Base-by-base conservation (phyloP, 441 rosid species). In the Mallotus japonicus region DNA sequence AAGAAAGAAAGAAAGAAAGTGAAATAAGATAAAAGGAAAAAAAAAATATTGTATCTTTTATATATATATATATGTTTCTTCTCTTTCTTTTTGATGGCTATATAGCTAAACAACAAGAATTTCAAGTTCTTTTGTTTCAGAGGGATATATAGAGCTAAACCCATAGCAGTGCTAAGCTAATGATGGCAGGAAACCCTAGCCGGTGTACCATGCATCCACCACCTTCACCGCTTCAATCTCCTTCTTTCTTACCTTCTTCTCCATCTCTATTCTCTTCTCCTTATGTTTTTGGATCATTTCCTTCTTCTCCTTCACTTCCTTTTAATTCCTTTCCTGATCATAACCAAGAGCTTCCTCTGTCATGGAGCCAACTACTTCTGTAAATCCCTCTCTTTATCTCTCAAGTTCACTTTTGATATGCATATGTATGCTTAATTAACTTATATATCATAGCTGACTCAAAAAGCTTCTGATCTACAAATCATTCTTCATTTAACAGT, bases 301-400 rank as follows among this genome's bases (percentile, higher is more conserved):
- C 82, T 40, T 80, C 81, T 46, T 69, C 86, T 34, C 79, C 81
- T 73, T 71, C 84, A 65, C 83, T 84, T 78, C 80, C 85, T 72
- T 70, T 80, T 49, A 83, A 84, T 83, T 77, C 84, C 57, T 86
- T 85, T 85, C 78, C 83, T 77, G 89, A 86, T 63, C 76, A 82
- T 75, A 86, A 87, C 54, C 91, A 89, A 59, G 75, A 80, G 58
- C 90, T 88, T 85, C 93, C 90, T 22, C 92, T 86, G 77, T 88
- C 98, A 59, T 86, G 90, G 97, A 91, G 92, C 83, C 98, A 92
- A 77, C 90, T 91, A 44, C 97, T 92, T 71, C 28, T 91, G 98
- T 92, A 88, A 72, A 76, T 72, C 77, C 67, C 49, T 42, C 53
- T 42, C 72, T 57, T 19, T 12, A 6, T 61, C 61, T 60, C 17